Conservation (phyloP, 73 alveolate genomes). For the Stentor coeruleus region DNA sequence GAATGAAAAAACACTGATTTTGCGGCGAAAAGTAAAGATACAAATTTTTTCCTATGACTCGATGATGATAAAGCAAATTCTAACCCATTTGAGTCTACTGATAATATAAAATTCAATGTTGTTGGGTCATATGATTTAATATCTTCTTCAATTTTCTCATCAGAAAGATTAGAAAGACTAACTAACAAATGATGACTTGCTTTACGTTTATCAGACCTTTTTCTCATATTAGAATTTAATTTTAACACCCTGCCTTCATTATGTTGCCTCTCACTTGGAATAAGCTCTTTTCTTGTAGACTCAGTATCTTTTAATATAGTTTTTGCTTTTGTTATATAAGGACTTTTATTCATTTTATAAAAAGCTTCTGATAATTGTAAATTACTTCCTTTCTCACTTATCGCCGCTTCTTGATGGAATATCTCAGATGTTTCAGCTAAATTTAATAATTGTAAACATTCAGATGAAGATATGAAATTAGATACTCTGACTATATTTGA, state of each 20-base stretch:
- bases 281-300: too few relatives aligned
- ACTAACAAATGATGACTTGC: neutral
- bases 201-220: neutral
- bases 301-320: too few relatives aligned
- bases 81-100: neutral
- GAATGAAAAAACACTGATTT: neutral
- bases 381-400: neutral
- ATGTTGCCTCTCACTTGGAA: neutral
- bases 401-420: neutral
- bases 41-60: neutral
- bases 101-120: neutral
- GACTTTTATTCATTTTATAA: neutral
- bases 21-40: neutral
- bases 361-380: neutral
- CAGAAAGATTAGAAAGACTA: neutral
- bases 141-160: too few relatives aligned
- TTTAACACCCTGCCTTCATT: neutral
- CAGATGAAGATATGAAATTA: neutral
- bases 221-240: neutral
- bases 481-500: neutral
- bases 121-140: neutral
- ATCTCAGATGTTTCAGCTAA: neutral
- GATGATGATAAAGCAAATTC: neutral
- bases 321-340: conserved; percentile 1
- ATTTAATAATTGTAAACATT: neutral